Conservation (phyloP, 495 filamentous ascomycete genomes). For the Aspergillus incahuasiensis region DNA sequence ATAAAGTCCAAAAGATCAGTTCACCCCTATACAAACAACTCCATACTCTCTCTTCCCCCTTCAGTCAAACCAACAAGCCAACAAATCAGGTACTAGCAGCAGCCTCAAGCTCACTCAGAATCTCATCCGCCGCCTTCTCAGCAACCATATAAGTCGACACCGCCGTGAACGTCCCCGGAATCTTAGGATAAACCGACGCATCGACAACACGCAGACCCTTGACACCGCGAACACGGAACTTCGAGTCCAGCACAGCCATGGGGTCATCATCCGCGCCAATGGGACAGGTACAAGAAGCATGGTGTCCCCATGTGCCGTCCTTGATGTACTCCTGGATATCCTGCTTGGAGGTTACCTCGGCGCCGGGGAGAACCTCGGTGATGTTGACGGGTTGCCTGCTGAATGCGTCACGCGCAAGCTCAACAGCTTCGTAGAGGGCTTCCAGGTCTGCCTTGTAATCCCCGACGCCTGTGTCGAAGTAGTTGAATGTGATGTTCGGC, state of each 20-base stretch:
- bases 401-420: slow-evolving; percentile 40
- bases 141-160: slow-evolving; percentile 59
- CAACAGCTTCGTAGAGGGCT: slow-evolving; percentile 45
- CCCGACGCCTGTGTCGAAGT: slow-evolving; percentile 43
- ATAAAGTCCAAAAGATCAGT: too few relatives aligned
- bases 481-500: slow-evolving; percentile 54
- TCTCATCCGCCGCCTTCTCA: slow-evolving; percentile 60
- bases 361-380: slow-evolving; percentile 47
- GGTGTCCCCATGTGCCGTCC: slow-evolving; percentile 54
- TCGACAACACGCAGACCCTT: slow-evolving; percentile 59
- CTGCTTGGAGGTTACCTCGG: slow-evolving; percentile 30
- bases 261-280: slow-evolving; percentile 53
- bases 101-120: slow-evolving; percentile 20
- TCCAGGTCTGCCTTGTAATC: slow-evolving; percentile 42
- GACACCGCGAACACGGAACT: slow-evolving; percentile 54
- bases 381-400: slow-evolving; percentile 15
- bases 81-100: too few relatives aligned
- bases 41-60: slow-evolving; percentile 5
- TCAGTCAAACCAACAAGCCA: too few relatives aligned
- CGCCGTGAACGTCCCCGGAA: slow-evolving; percentile 58
- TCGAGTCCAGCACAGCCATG: slow-evolving; percentile 53
- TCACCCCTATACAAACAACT: too few relatives aligned
- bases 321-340: slow-evolving; percentile 46
- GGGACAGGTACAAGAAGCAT: slow-evolving; percentile 53
- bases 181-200: slow-evolving; percentile 53